phyloP scores from a whole-genome alignment of 805 yeast genomes.

The Hermanozyma aechmeae region DNA sequence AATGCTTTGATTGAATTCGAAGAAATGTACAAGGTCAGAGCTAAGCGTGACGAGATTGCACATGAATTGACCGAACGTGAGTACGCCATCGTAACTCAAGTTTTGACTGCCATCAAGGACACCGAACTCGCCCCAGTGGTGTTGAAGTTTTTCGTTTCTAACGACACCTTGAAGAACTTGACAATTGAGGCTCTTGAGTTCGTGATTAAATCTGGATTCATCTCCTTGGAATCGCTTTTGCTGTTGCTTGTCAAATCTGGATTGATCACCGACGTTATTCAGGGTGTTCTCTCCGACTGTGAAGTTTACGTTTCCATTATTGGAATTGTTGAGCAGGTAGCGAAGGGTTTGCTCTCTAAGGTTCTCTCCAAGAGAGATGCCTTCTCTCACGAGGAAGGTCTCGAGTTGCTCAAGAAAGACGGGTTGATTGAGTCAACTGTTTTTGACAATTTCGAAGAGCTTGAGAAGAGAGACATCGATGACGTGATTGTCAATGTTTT shows the following conservation, averaged over 20 bases:
- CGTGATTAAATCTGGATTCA: constrained; percentile 22
- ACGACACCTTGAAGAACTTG: constrained; percentile 14
- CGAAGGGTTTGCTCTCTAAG: constrained; percentile 16
- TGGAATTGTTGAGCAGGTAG: too few species aligned
- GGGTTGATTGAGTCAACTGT: constrained; percentile 4
- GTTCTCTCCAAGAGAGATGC: constrained; percentile 2
- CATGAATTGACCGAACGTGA: constrained; percentile 24
- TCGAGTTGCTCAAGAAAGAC: constrained; percentile 8
- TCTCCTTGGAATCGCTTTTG: constrained; percentile 24
- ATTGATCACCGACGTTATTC: constrained; percentile 23
- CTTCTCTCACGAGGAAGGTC: constrained; percentile 6
- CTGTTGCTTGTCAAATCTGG: constrained; percentile 27
- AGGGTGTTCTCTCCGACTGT: constrained; percentile 30
- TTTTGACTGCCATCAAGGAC: constrained; percentile 26
- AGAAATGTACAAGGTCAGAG: constrained; percentile 10
- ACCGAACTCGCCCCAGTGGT: constrained; percentile 27
- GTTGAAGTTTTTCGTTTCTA: constrained; percentile 22
- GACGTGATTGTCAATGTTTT: constrained; percentile 25
- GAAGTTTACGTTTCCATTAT: constrained; percentile 25
- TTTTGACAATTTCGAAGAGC: constrained; percentile 3
- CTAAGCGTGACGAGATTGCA: constrained; percentile 21
- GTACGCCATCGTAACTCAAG: constrained; percentile 29
- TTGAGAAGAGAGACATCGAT: constrained; percentile 14
- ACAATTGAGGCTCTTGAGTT: constrained; percentile 11
- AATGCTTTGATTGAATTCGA: constrained; percentile 17